phyloP scores from a whole-genome alignment of 805 yeast genomes.

The Ogataea corticis region DNA sequence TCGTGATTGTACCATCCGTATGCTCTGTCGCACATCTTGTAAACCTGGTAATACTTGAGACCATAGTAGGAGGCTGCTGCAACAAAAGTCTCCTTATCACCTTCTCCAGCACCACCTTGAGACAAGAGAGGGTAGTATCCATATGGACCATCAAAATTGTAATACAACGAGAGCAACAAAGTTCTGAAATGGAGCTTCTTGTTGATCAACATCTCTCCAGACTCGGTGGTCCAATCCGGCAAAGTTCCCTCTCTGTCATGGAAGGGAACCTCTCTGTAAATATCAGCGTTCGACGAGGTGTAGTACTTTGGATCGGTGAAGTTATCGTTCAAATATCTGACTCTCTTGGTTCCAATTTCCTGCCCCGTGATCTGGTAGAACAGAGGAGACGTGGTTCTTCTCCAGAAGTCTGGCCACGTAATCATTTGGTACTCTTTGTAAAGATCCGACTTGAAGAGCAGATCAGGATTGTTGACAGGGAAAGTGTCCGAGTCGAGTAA shows the following conservation, averaged over 20 bases:
- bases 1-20: constrained; percentile 35
- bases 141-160: constrained; percentile 63
- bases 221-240: constrained; percentile 69
- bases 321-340: constrained; percentile 34
- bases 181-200: constrained; percentile 58
- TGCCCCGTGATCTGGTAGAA: constrained; percentile 70
- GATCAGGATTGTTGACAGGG: constrained; percentile 66
- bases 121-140: constrained; percentile 59
- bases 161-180: constrained; percentile 60
- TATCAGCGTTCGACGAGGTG: constrained; percentile 37
- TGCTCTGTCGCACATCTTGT: constrained; percentile 37
- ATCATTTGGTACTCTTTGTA: constrained; percentile 52
- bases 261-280: constrained; percentile 40
- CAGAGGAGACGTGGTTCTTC: constrained; percentile 74
- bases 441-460: constrained; percentile 57
- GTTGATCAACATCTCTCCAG: constrained; percentile 64
- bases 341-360: constrained; percentile 38
- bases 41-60: constrained; percentile 54
- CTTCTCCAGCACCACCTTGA: constrained; percentile 69
- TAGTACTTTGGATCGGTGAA: constrained; percentile 33
- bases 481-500: constrained; percentile 76
- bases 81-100: constrained; percentile 74
- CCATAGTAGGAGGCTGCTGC: constrained; percentile 63
- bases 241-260: constrained; percentile 70
- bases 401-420: constrained; percentile 89